A percentile compares a stretch with the other conserved stretches of the same genome.
phyloP scores from a whole-genome alignment of 352 stramenopile species.

The Albugo laibachii region DNA sequence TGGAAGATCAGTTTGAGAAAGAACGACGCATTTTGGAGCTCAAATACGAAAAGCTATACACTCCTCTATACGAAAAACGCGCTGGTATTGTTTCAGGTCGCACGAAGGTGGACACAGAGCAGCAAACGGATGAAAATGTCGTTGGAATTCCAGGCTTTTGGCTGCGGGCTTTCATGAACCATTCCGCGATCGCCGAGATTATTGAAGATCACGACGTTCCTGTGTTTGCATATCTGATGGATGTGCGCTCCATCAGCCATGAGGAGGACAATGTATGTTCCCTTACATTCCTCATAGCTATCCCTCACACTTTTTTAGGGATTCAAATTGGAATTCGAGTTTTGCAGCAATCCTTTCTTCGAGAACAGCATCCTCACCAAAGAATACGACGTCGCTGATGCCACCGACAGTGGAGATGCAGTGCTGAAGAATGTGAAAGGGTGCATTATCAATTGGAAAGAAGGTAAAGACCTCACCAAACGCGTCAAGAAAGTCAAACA shows the following conservation, averaged over 20 bases:
- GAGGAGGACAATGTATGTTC: slow-evolving; percentile 32
- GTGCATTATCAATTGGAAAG: slow-evolving; percentile 65
- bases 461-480: slow-evolving; percentile 65
- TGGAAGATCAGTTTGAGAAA: slow-evolving; percentile 75
- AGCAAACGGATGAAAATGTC: slow-evolving; percentile 18
- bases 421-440: slow-evolving; percentile 58
- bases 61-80: slow-evolving; percentile 58
- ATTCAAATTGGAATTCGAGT: slow-evolving; percentile 74
- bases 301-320: slow-evolving; percentile 6
- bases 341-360: slow-evolving; percentile 62
- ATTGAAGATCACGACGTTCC: slow-evolving; percentile 64
- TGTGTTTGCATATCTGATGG: slow-evolving; percentile 52
- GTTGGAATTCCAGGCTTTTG: slow-evolving; percentile 74
- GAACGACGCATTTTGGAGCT: slow-evolving; percentile 64
- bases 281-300: neutral
- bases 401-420: slow-evolving; percentile 54
- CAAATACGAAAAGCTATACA: slow-evolving; percentile 79
- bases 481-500: slow-evolving; percentile 79
- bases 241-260: slow-evolving; percentile 58
- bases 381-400: slow-evolving; percentile 74
- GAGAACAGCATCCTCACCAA: slow-evolving; percentile 56
- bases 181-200: slow-evolving; percentile 58
- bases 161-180: slow-evolving; percentile 70
- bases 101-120: slow-evolving; percentile 16
- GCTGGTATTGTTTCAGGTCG: slow-evolving; percentile 55